These are phyloP conservation scores for Rubroboletus pulcherrimus DNA, from an alignment of 768 basidiomycete genomes.

Conservation along the genomic window DNA sequence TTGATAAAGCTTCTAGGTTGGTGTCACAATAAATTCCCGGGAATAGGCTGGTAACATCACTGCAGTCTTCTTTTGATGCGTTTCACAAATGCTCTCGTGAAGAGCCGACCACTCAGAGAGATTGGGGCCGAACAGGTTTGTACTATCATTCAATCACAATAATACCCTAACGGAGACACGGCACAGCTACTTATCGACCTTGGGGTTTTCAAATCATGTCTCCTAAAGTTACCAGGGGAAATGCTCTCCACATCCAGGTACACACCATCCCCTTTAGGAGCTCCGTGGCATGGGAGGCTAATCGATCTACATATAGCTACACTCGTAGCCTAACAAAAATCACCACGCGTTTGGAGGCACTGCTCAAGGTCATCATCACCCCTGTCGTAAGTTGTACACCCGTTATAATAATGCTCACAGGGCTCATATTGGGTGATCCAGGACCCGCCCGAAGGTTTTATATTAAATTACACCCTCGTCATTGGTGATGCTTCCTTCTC, in stretches of 20 bases:
- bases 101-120: constrained; percentile 86
- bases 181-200: constrained; percentile 83
- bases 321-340: constrained; percentile 77
- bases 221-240: constrained; percentile 82
- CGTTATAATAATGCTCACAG: neutral
- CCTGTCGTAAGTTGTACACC: constrained; percentile 61
- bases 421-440: constrained; percentile 28
- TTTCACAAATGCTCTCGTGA: constrained; percentile 87
- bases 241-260: constrained; percentile 52
- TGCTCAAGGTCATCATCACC: constrained; percentile 93
- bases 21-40: constrained; percentile 11
- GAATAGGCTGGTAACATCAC: neutral
- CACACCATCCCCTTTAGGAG: constrained; percentile 8
- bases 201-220: constrained; percentile 77
- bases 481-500: constrained; percentile 94
- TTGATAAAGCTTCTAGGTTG: constrained; percentile 91
- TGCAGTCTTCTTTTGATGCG: constrained; percentile 74
- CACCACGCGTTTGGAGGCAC: constrained; percentile 78
- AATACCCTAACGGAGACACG: constrained; percentile 6
- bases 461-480: constrained; percentile 91
- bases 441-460: constrained; percentile 92
- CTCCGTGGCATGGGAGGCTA: constrained; percentile 4
- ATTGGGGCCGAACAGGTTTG: constrained; percentile 92
- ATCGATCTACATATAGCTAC: constrained; percentile 51
- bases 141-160: neutral